These are phyloP conservation scores for Lepiota subincarnata DNA, from an alignment of 768 basidiomycete genomes.

Conservation along the genomic window DNA sequence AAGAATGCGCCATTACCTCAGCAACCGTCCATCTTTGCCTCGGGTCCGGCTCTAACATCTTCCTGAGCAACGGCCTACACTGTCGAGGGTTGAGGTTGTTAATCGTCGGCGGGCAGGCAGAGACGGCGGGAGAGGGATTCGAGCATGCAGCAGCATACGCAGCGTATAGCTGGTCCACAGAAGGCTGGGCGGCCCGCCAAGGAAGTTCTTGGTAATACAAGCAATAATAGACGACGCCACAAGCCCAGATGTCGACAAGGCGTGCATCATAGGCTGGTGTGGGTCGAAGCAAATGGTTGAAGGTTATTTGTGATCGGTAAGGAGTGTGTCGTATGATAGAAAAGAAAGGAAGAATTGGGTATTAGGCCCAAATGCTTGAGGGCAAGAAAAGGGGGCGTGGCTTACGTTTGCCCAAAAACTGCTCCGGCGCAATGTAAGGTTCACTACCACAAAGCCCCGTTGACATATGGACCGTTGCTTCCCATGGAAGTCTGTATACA, in stretches of 20 bases:
- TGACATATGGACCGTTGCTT: constrained; percentile 93
- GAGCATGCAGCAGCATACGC: constrained; percentile 64
- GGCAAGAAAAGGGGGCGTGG: constrained; percentile 25
- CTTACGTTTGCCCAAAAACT: constrained; percentile 96
- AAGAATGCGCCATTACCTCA: constrained; percentile 71
- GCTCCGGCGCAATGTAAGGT: constrained; percentile 98
- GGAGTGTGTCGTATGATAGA: constrained; percentile 15
- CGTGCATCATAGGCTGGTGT: constrained; percentile 92
- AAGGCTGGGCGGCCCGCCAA: constrained; percentile 89
- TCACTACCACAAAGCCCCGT: constrained; percentile 97
- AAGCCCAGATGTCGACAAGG: constrained; percentile 96
- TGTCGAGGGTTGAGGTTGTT: constrained; percentile 85
- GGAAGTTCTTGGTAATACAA: constrained; percentile 97
- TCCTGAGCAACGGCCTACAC: constrained; percentile 77
- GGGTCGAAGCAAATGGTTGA: constrained; percentile 4
- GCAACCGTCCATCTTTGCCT: constrained; percentile 73
- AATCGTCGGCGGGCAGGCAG: constrained; percentile 63
- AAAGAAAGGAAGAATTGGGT: constrained; percentile 28
- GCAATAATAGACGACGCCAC: constrained; percentile 97
- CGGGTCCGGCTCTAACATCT: constrained; percentile 96
- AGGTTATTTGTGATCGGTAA: constrained; percentile 6
- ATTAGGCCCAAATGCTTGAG: constrained; percentile 28
- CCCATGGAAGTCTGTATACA: constrained; percentile 99
- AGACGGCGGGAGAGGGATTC: constrained; percentile 39
- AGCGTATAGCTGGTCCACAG: constrained; percentile 71